Evolutionary conservation across 805 yeast genomes (phyloP).

Genomic region (Wickerhamiella galacta): DNA sequence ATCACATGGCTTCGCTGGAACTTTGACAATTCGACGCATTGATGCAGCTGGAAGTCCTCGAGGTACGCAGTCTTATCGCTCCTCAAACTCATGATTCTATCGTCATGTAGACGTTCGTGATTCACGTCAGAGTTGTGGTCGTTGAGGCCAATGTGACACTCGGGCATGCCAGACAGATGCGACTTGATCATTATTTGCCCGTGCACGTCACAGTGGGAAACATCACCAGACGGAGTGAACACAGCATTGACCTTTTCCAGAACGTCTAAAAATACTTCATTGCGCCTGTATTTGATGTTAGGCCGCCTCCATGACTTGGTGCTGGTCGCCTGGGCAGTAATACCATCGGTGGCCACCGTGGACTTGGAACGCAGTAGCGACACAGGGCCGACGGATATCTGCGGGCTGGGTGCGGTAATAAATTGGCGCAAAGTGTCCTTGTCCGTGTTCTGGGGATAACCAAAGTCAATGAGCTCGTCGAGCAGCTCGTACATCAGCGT

Average conservation of each 20-base stretch:
- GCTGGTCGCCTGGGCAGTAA: slow-evolving; percentile 24
- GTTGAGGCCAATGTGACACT: slow-evolving; percentile 63
- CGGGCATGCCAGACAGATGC: slow-evolving; percentile 66
- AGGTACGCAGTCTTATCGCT: slow-evolving; percentile 23
- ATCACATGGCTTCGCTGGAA: slow-evolving; percentile 51
- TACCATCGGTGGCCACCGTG: slow-evolving; percentile 3
- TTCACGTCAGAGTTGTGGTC: slow-evolving; percentile 27
- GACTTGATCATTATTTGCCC: slow-evolving; percentile 60
- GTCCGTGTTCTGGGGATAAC: slow-evolving; percentile 59
- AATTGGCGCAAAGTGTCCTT: slow-evolving; percentile 25
- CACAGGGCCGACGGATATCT: neutral
- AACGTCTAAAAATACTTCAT: slow-evolving; percentile 64
- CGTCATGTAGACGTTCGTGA: slow-evolving; percentile 10
- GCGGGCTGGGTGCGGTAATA: slow-evolving; percentile 14
- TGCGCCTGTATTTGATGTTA: slow-evolving; percentile 62
- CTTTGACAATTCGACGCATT: slow-evolving; percentile 58
- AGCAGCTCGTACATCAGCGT: slow-evolving; percentile 55
- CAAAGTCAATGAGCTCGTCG: slow-evolving; percentile 62
- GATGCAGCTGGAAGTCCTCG: slow-evolving; percentile 74
- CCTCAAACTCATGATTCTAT: slow-evolving; percentile 18
- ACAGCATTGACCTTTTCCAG: slow-evolving; percentile 59
- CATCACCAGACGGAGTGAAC: slow-evolving; percentile 39
- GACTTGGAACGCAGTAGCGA: neutral
- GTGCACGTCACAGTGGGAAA: slow-evolving; percentile 54
- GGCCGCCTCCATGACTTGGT: slow-evolving; percentile 51